Evolutionary conservation across 331 rosid genomes (phyloP).

Genomic region (Malus hybrid): DNA sequence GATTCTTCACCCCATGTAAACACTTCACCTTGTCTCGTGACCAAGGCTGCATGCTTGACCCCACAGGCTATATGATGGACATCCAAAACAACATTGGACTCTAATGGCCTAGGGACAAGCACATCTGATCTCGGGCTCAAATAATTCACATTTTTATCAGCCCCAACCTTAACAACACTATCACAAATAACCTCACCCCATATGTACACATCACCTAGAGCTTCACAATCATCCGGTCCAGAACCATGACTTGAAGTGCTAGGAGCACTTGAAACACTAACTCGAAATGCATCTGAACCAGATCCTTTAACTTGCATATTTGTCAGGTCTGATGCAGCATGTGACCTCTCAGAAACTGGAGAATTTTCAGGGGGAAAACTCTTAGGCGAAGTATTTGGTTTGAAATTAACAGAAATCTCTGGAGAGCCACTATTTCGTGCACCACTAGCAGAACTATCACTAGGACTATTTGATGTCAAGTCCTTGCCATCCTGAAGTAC

Average conservation of each 20-base stretch:
- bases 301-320: slow-evolving; percentile 96
- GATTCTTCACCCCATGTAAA: slow-evolving; percentile 99
- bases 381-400: slow-evolving; percentile 51
- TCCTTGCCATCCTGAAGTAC: slow-evolving; percentile 80
- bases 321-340: slow-evolving; percentile 64
- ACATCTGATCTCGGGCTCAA: slow-evolving; percentile 68
- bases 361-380: slow-evolving; percentile 42
- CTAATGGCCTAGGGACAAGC: slow-evolving; percentile 83
- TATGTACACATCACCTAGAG: slow-evolving; percentile 86
- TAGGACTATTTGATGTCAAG: slow-evolving; percentile 72
- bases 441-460: slow-evolving; percentile 65
- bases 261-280: slow-evolving; percentile 98
- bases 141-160: slow-evolving; percentile 53
- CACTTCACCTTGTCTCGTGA: slow-evolving; percentile 93
- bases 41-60: slow-evolving; percentile 79
- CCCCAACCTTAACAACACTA: slow-evolving; percentile 60
- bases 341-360: slow-evolving; percentile 60
- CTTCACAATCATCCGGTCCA: slow-evolving; percentile 91
- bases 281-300: slow-evolving; percentile 90
- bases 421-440: slow-evolving; percentile 68
- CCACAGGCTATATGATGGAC: slow-evolving; percentile 90
- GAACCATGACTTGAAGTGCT: slow-evolving; percentile 99
- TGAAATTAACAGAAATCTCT: slow-evolving; percentile 44
- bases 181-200: slow-evolving; percentile 95
- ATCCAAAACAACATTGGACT: slow-evolving; percentile 81